Evolutionary conservation across 192 early-diverging fungal genomes (phyloP).

Genomic region (Coemansia sp.): DNA sequence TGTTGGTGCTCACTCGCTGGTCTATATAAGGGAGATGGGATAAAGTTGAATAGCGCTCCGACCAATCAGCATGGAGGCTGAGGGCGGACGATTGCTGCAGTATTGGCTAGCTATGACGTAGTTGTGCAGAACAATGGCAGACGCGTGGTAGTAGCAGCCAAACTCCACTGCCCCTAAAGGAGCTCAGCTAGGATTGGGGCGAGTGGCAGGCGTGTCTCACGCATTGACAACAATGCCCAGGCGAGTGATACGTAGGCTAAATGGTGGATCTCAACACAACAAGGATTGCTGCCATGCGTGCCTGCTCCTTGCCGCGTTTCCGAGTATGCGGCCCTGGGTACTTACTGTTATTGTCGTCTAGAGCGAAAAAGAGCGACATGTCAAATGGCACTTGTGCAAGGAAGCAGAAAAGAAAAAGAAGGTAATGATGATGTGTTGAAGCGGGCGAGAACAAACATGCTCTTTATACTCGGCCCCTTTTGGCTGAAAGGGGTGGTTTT

Average conservation of each 20-base stretch:
- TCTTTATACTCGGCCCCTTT: neutral
- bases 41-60: neutral
- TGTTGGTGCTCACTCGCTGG: neutral
- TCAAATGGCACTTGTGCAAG: neutral
- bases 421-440: neutral
- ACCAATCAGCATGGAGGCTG: neutral
- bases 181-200: neutral
- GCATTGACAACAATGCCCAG: neutral
- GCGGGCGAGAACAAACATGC: neutral
- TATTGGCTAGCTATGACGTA: constrained; percentile 2
- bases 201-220: neutral
- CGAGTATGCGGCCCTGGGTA: neutral
- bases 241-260: neutral
- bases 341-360: neutral
- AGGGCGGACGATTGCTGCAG: constrained; percentile 3
- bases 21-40: neutral
- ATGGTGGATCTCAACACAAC: constrained; percentile 5
- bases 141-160: constrained; percentile 6
- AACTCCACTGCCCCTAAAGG: neutral
- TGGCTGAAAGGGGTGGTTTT: neutral
- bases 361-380: neutral
- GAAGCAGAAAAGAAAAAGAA: neutral
- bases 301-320: neutral
- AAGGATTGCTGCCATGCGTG: neutral
- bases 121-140: neutral